A percentile compares a stretch with the other conserved stretches of the same genome.
These are phyloP conservation scores for Xylariaceae sp. DNA, from an alignment of 2,329 filamentous ascomycete genomes.

Conservation along the genomic window DNA sequence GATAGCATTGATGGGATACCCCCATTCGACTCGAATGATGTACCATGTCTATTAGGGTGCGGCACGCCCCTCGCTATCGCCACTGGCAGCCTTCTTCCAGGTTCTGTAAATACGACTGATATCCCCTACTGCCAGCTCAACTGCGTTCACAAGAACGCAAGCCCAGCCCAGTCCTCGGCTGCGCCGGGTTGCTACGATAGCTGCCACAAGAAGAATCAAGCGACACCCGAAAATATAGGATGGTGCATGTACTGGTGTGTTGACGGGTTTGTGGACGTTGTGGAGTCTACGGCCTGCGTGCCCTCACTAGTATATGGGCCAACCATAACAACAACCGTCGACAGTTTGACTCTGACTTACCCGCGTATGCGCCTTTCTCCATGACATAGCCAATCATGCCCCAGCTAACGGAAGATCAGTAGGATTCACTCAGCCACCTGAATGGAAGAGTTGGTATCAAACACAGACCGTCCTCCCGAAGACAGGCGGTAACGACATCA, in stretches of 20 bases:
- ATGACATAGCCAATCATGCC: background rate
- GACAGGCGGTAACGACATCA: background rate
- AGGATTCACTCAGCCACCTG: conserved; percentile 16
- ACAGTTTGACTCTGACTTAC: background rate
- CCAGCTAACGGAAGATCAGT: too few relatives aligned
- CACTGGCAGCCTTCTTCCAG: conserved; percentile 21
- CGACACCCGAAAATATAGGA: conserved; percentile 20
- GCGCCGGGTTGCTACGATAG: conserved; percentile 14
- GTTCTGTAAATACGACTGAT: conserved; percentile 17
- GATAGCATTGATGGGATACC: conserved; percentile 23
- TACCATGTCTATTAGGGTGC: conserved; percentile 23
- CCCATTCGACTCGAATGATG: conserved; percentile 14
- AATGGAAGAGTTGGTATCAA: conserved; percentile 25
- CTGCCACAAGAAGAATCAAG: conserved; percentile 12
- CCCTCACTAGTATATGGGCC: conserved; percentile 19
- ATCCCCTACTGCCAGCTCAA: conserved; percentile 25
- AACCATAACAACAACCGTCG: conserved; percentile 3
- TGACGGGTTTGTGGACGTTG: conserved; percentile 18
- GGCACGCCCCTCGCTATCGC: conserved; percentile 8
- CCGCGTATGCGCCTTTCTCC: background rate
- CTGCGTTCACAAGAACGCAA: conserved; percentile 15
- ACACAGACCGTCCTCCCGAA: conserved; percentile 23
- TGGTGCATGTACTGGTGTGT: conserved; percentile 31
- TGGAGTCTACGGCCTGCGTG: conserved; percentile 19
- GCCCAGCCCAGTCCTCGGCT: conserved; percentile 6